Percentiles rank a stretch among this genome's conserved stretches.
These are phyloP conservation scores for Trypethelium eluteriae DNA, from an alignment of 495 filamentous ascomycete genomes.

Conservation along the genomic window DNA sequence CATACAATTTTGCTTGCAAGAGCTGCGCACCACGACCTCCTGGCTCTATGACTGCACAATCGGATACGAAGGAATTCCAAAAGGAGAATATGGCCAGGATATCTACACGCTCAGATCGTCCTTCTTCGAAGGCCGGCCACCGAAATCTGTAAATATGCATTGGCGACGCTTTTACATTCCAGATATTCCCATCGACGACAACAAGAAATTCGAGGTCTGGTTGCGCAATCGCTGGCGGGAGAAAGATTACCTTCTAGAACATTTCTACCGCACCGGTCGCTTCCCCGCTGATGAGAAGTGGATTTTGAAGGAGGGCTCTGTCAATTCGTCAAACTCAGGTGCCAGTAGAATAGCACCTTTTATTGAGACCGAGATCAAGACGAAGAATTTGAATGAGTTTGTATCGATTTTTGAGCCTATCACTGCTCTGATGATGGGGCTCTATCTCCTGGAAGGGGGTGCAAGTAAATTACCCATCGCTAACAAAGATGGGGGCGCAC, in stretches of 20 bases:
- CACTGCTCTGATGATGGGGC: conserved; percentile 30
- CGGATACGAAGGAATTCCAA: conserved; percentile 39
- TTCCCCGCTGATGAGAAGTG: conserved; percentile 35
- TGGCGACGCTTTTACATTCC: conserved; percentile 37
- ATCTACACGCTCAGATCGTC: conserved; percentile 38
- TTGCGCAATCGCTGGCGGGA: conserved; percentile 38
- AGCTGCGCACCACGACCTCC: conserved; percentile 32
- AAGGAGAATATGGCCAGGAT: conserved; percentile 38
- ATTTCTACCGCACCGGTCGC: conserved; percentile 29
- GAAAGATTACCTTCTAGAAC: conserved; percentile 39
- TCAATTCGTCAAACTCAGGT: conserved; percentile 21
- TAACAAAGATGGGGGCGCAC: background rate
- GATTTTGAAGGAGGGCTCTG: conserved; percentile 24
- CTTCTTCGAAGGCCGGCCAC: conserved; percentile 39
- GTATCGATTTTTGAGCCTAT: conserved; percentile 38
- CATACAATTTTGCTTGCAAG: conserved; percentile 36
- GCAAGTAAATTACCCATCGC: background rate
- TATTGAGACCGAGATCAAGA: conserved; percentile 36
- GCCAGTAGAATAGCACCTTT: conserved; percentile 20
- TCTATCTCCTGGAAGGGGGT: conserved; percentile 28
- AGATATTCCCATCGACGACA: conserved; percentile 34
- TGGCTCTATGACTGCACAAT: conserved; percentile 42
- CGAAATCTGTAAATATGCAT: conserved; percentile 41
- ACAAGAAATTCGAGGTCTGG: conserved; percentile 36
- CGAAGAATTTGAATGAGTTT: conserved; percentile 36